These are phyloP conservation scores for Streptanthus diversifolius DNA, from an alignment of 345 rosid species.

Conservation along the genomic window DNA sequence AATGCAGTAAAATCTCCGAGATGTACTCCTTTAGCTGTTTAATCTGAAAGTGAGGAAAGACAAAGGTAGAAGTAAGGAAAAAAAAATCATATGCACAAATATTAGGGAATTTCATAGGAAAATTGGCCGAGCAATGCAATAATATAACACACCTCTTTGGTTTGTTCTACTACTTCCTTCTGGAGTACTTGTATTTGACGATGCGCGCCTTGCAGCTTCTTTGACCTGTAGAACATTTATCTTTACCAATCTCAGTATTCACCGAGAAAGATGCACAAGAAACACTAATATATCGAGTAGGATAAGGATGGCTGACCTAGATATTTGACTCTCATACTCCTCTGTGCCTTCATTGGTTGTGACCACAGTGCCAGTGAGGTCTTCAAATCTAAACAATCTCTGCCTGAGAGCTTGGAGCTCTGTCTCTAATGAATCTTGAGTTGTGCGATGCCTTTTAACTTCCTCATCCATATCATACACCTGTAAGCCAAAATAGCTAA, in stretches of 20 bases:
- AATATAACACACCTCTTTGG: conserved; percentile 56
- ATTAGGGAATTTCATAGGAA: background rate
- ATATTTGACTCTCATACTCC: conserved; percentile 41
- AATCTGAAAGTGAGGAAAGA: conserved; percentile 47
- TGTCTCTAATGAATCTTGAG: conserved; percentile 66
- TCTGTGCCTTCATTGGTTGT: conserved; percentile 33
- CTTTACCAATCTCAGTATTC: conserved; percentile 31
- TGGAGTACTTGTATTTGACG: conserved; percentile 46
- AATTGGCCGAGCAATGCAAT: background rate
- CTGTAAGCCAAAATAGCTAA: conserved; percentile 40
- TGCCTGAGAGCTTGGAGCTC: conserved; percentile 67
- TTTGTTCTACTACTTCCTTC: conserved; percentile 55
- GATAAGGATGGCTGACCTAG: conserved; percentile 42
- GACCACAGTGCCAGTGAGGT: conserved; percentile 42
- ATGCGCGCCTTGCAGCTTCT: conserved; percentile 54
- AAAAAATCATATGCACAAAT: background rate
- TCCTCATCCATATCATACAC: conserved; percentile 83
- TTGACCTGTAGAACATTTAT: conserved; percentile 36
- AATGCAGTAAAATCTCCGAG: conserved; percentile 76
- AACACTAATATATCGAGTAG: conserved; percentile 15
- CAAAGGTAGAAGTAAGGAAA: background rate
- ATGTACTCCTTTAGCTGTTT: conserved; percentile 69
- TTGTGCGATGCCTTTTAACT: conserved; percentile 64
- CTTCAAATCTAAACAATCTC: conserved; percentile 64
- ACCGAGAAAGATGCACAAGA: conserved; percentile 4